Percentiles rank a stretch among this genome's conserved stretches.
phyloP scores from a whole-genome alignment of 345 rosid species.

The Combretum micranthum region DNA sequence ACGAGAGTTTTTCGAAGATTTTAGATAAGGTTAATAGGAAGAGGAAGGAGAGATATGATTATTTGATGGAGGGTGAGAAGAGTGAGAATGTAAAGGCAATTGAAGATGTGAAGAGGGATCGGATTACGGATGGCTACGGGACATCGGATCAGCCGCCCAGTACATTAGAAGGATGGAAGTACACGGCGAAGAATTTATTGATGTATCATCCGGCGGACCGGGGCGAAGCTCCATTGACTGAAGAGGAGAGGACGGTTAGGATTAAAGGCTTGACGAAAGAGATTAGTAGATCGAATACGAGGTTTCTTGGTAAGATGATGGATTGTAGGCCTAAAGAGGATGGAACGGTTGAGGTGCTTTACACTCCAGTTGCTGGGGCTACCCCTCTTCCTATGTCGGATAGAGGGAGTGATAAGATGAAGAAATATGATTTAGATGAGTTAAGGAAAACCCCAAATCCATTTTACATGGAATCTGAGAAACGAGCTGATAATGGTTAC shows the following conservation, averaged over 20 bases:
- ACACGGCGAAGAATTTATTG: slow-evolving; percentile 77
- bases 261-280: slow-evolving; percentile 72
- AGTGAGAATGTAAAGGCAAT: slow-evolving; percentile 29
- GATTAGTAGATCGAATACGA: slow-evolving; percentile 54
- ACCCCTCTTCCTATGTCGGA: slow-evolving; percentile 57
- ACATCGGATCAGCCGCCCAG: slow-evolving; percentile 89
- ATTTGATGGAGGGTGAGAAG: slow-evolving; percentile 58
- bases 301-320: slow-evolving; percentile 83
- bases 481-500: slow-evolving; percentile 81
- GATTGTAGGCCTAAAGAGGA: slow-evolving; percentile 81
- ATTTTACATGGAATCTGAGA: slow-evolving; percentile 68
- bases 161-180: slow-evolving; percentile 86
- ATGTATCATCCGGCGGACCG: slow-evolving; percentile 94
- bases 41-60: slow-evolving; percentile 68
- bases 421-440: slow-evolving; percentile 87
- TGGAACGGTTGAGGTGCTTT: slow-evolving; percentile 72
- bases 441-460: slow-evolving; percentile 75
- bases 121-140: slow-evolving; percentile 93
- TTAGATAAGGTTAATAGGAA: slow-evolving; percentile 82
- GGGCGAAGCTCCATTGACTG: slow-evolving; percentile 78
- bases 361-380: slow-evolving; percentile 68
- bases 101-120: slow-evolving; percentile 57
- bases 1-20: slow-evolving; percentile 76
- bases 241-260: slow-evolving; percentile 63
- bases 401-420: slow-evolving; percentile 66